These are phyloP conservation scores for Globisporangium paroecandrum DNA, from an alignment of 352 stramenopile genomes.

Conservation along the genomic window DNA sequence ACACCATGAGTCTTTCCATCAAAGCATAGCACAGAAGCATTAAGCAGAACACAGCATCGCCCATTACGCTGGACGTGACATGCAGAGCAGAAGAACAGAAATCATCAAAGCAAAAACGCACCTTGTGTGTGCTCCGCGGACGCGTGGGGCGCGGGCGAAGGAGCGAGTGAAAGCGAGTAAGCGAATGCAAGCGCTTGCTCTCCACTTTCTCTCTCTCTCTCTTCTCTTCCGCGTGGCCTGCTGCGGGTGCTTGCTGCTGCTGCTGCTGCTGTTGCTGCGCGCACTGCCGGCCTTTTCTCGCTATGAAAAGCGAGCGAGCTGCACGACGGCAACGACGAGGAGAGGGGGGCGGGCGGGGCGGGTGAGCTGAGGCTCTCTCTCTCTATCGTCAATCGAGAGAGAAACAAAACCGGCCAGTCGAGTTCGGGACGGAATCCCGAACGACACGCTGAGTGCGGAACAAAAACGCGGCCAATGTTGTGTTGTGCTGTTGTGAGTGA, in stretches of 20 bases:
- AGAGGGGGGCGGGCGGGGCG: background rate
- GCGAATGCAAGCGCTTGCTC: background rate
- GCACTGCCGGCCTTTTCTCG: slow-evolving; percentile 15
- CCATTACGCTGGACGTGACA: background rate
- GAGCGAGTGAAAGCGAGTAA: background rate
- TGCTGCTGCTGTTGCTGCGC: slow-evolving; percentile 1
- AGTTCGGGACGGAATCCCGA: background rate
- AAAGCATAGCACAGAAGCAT: background rate
- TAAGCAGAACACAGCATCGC: background rate
- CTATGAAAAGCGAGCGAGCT: slow-evolving; percentile 7
- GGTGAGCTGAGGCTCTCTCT: slow-evolving; percentile 1
- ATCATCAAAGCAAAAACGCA: background rate
- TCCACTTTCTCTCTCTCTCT: background rate
- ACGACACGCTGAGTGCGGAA: background rate
- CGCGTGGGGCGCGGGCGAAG: too few relatives aligned
- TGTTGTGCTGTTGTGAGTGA: background rate
- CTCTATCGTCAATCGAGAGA: slow-evolving; percentile 8
- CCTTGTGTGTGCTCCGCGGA: background rate
- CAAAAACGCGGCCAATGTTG: background rate
- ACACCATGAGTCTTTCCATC: background rate
- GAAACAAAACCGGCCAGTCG: background rate
- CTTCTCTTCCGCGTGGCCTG: slow-evolving; percentile 5
- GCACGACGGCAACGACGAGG: background rate
- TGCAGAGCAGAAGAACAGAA: background rate
- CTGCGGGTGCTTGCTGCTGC: background rate